These are phyloP conservation scores for Suillus decipiens DNA, from an alignment of 768 basidiomycete species.

Conservation along the genomic window DNA sequence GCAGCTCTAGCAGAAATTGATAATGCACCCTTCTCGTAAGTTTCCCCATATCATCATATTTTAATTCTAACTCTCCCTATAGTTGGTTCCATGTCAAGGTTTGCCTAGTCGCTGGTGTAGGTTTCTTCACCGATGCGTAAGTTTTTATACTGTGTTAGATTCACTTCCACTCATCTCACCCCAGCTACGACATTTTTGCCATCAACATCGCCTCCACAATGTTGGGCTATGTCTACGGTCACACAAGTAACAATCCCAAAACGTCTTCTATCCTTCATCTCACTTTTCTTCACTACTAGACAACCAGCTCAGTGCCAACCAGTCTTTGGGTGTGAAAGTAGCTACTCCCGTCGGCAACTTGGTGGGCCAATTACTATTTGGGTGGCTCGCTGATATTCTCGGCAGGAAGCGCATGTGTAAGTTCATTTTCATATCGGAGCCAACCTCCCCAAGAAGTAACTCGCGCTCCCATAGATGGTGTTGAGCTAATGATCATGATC, in stretches of 20 bases:
- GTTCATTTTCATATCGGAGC: slow-evolving; percentile 25
- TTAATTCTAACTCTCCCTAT: background rate
- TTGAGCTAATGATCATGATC: slow-evolving; percentile 78
- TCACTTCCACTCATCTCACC: background rate
- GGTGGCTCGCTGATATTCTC: slow-evolving; percentile 75
- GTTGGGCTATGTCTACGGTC: slow-evolving; percentile 80
- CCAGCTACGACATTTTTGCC: slow-evolving; percentile 79
- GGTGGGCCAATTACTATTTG: slow-evolving; percentile 75
- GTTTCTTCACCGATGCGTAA: slow-evolving; percentile 89
- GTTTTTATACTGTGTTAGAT: slow-evolving; percentile 19
- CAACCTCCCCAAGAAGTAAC: background rate
- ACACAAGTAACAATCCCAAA: slow-evolving; percentile 14
- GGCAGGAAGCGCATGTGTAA: slow-evolving; percentile 82
- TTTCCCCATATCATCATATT: background rate
- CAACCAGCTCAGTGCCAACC: slow-evolving; percentile 46
- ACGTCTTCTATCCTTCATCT: background rate
- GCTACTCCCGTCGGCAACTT: slow-evolving; percentile 78
- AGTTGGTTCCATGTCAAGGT: slow-evolving; percentile 89
- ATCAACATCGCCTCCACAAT: slow-evolving; percentile 85
- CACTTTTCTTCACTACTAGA: slow-evolving; percentile 10
- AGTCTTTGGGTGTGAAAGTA: slow-evolving; percentile 77
- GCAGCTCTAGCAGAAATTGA: slow-evolving; percentile 86
- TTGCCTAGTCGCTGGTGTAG: slow-evolving; percentile 70
- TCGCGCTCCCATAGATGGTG: slow-evolving; percentile 37
- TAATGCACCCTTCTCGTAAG: slow-evolving; percentile 81